Conservation (phyloP, 805 yeast genomes). For the Suhomyces sp. region DNA sequence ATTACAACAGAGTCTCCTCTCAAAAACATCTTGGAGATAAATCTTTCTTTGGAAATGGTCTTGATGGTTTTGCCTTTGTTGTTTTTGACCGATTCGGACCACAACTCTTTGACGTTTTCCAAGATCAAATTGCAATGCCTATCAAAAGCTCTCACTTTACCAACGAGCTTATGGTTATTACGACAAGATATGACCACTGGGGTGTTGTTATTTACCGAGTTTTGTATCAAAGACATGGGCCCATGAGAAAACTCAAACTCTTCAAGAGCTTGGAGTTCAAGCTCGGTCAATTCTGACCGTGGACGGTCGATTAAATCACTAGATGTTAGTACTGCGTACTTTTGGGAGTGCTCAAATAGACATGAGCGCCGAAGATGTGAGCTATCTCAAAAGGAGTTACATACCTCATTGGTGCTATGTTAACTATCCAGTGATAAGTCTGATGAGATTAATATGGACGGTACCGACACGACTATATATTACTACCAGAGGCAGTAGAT, state of each 20-base stretch:
- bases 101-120: slow-evolving; percentile 86
- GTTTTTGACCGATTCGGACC: slow-evolving; percentile 62
- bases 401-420: slow-evolving; percentile 10
- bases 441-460: background rate
- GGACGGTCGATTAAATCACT: slow-evolving; percentile 73
- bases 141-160: slow-evolving; percentile 90
- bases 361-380: background rate
- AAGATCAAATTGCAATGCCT: slow-evolving; percentile 92
- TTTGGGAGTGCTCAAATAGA: background rate
- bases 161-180: slow-evolving; percentile 88
- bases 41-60: slow-evolving; percentile 62
- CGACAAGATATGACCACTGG: slow-evolving; percentile 86
- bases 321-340: slow-evolving; percentile 24
- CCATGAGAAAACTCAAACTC: slow-evolving; percentile 89
- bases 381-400: slow-evolving; percentile 1
- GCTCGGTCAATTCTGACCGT: slow-evolving; percentile 73
- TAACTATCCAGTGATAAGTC: background rate
- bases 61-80: slow-evolving; percentile 71
- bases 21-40: slow-evolving; percentile 82
- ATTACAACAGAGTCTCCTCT: slow-evolving; percentile 96
- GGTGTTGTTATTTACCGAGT: slow-evolving; percentile 69
- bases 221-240: slow-evolving; percentile 84
- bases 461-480: background rate
- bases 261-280: slow-evolving; percentile 76
- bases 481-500: too few species aligned